These are phyloP conservation scores for Paratinospora sagittata DNA, from an alignment of 164 flowering plant genomes.

Conservation along the genomic window DNA sequence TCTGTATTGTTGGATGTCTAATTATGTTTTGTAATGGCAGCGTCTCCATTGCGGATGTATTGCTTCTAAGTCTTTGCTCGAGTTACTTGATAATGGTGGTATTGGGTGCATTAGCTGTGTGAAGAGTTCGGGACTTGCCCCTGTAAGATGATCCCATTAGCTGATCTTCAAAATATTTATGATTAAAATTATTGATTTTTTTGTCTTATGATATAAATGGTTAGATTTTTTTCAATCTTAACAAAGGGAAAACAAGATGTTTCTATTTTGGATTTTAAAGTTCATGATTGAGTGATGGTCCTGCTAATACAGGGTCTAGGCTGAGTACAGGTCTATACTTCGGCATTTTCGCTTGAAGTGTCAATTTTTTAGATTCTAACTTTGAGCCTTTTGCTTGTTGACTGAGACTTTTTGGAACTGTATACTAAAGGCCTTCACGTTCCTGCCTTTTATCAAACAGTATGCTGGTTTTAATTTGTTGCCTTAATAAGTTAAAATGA, in stretches of 20 bases:
- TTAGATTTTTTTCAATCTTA: not conserved
- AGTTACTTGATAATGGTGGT: conserved; percentile 72
- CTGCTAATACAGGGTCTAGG: not conserved
- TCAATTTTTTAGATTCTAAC: not conserved
- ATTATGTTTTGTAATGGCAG: conserved; percentile 36
- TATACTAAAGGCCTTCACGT: no score
- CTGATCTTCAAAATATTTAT: not conserved
- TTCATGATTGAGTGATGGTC: not conserved
- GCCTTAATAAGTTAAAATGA: no score
- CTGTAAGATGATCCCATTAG: conserved; percentile 38
- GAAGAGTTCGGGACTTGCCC: conserved; percentile 31
- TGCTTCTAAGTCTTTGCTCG: conserved; percentile 52
- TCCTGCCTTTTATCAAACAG: no score
- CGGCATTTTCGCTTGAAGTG: not conserved
- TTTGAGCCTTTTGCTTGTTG: not conserved
- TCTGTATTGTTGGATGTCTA: not conserved
- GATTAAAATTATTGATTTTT: not conserved
- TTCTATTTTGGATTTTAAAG: not conserved
- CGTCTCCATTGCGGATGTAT: conserved; percentile 93
- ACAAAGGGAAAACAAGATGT: not conserved
- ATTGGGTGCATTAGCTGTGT: conserved; percentile 57
- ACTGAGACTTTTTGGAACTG: no score
- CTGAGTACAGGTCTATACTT: not conserved
- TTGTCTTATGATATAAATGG: no score
- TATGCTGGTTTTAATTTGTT: no score